A percentile compares a stretch with the other conserved stretches of the same genome.
Conservation (phyloP, 805 yeast species). For the Candida succiphila region DNA sequence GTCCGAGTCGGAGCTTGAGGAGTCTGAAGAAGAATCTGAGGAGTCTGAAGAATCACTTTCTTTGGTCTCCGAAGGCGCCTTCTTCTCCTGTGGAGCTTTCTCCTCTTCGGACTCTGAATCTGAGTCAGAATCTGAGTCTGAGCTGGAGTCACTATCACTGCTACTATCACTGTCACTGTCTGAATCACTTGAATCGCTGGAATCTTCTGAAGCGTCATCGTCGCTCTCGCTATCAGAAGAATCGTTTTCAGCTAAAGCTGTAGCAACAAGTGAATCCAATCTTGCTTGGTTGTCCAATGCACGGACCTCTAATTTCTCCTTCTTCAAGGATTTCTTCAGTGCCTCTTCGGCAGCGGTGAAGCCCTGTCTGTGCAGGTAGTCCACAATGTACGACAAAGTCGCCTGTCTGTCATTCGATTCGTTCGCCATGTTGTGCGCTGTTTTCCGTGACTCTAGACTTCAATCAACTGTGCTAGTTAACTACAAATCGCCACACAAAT, state of each 20-base stretch:
- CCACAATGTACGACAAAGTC: conserved; percentile 11
- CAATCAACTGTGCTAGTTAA: too few species aligned
- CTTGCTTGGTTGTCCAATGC: too few species aligned
- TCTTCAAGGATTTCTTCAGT: conserved; percentile 10
- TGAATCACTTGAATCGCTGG: conserved; percentile 1
- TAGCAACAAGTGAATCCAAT: conserved; percentile 4
- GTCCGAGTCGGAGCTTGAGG: conserved; percentile 7
- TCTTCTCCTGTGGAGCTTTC: too few species aligned
- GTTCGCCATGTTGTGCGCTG: too few species aligned
- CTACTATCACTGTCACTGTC: conserved; percentile 9
- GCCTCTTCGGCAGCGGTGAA: conserved; percentile 12
- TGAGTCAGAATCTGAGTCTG: conserved; percentile 4
- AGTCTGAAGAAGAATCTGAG: conserved; percentile 3
- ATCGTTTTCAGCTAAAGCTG: conserved; percentile 1
- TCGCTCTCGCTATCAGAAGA: neutral
- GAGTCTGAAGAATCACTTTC: conserved; percentile 3
- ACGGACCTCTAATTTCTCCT: too few species aligned
- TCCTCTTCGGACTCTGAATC: conserved; percentile 7
- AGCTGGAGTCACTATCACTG: conserved; percentile 9
- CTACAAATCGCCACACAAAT: too few species aligned
- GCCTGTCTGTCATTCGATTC: too few species aligned
- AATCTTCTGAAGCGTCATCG: conserved; percentile 1
- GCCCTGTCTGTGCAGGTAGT: conserved; percentile 16
- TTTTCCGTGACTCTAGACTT: too few species aligned
- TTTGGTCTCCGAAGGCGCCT: too few species aligned